Evolutionary conservation across 2,329 filamentous ascomycete genomes (phyloP).

Genomic region (Fusarium domesticum): DNA sequence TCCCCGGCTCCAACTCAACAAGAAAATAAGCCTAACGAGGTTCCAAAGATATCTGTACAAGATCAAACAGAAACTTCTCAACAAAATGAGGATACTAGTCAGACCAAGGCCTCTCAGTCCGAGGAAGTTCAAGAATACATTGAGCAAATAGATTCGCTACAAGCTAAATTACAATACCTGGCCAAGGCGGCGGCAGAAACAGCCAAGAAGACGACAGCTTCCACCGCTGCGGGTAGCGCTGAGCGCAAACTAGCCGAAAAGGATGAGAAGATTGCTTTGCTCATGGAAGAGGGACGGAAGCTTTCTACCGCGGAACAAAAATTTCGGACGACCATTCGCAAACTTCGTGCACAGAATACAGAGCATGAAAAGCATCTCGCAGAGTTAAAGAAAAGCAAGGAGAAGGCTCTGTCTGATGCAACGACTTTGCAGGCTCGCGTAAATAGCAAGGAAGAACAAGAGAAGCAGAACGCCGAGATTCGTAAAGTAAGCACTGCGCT

Average conservation of each 20-base stretch:
- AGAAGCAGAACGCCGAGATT: slow-evolving; percentile 52
- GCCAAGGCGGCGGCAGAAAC: slow-evolving; percentile 74
- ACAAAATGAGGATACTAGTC: slow-evolving; percentile 22
- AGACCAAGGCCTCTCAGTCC: slow-evolving; percentile 50
- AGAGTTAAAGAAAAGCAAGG: slow-evolving; percentile 57
- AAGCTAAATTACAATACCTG: slow-evolving; percentile 86
- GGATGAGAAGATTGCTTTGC: slow-evolving; percentile 81
- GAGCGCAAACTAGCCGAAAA: slow-evolving; percentile 85
- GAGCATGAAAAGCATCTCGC: slow-evolving; percentile 64
- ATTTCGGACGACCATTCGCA: slow-evolving; percentile 78
- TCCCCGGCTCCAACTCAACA: neutral
- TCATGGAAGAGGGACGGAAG: slow-evolving; percentile 91
- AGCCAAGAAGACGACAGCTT: slow-evolving; percentile 65
- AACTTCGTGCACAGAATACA: slow-evolving; percentile 63
- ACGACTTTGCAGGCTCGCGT: slow-evolving; percentile 46
- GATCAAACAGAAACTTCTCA: slow-evolving; percentile 1
- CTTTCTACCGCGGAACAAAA: slow-evolving; percentile 84
- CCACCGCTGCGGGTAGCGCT: slow-evolving; percentile 59
- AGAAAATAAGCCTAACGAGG: slow-evolving; percentile 1
- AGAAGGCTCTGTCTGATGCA: slow-evolving; percentile 55
- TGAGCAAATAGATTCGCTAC: slow-evolving; percentile 87
- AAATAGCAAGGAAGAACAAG: slow-evolving; percentile 49
- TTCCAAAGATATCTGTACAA: neutral
- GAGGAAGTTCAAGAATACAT: slow-evolving; percentile 81
- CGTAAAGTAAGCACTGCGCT: slow-evolving; percentile 53